Evolutionary conservation across 768 basidiomycete genomes (phyloP).

Genomic region (Favolaschia claudopus): DNA sequence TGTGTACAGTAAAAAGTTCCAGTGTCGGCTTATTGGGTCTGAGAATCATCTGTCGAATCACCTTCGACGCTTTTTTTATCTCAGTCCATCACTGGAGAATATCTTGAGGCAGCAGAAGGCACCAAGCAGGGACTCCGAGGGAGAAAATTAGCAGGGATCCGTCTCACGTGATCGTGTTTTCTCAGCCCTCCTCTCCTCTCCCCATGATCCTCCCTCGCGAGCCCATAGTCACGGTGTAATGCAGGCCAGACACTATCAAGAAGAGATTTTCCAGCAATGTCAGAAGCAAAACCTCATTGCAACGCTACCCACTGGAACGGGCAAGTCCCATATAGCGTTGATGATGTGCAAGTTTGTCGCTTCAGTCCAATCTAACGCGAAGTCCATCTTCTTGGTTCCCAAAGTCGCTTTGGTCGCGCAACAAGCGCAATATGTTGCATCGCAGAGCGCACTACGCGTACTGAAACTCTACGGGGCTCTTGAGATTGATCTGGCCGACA

Average conservation of each 20-base stretch:
- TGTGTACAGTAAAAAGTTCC: too few relatives aligned
- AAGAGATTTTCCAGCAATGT: constrained; percentile 72
- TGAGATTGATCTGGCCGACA: constrained; percentile 74
- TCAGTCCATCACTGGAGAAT: too few relatives aligned
- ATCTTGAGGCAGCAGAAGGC: too few relatives aligned
- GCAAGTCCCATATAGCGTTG: constrained; percentile 80
- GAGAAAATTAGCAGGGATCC: too few relatives aligned
- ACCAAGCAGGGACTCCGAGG: too few relatives aligned
- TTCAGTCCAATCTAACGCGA: constrained; percentile 58
- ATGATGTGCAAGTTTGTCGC: constrained; percentile 82
- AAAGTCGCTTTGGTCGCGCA: constrained; percentile 88
- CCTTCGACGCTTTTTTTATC: too few relatives aligned
- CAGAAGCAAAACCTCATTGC: constrained; percentile 73
- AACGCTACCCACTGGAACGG: constrained; percentile 78
- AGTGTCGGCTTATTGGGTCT: too few relatives aligned
- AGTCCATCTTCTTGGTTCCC: constrained; percentile 85
- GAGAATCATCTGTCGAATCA: too few relatives aligned
- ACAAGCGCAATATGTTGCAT: constrained; percentile 71
- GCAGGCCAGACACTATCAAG: constrained; percentile 65
- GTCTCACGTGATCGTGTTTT: too few relatives aligned
- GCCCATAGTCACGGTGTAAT: constrained; percentile 1
- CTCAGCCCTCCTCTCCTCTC: too few relatives aligned
- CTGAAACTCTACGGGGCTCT: constrained; percentile 73
- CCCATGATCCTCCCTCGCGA: too few relatives aligned
- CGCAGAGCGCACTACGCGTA: constrained; percentile 72